These are phyloP conservation scores for Moniliophthora roreri DNA, from an alignment of 1,284 basidiomycete genomes.

Conservation along the genomic window DNA sequence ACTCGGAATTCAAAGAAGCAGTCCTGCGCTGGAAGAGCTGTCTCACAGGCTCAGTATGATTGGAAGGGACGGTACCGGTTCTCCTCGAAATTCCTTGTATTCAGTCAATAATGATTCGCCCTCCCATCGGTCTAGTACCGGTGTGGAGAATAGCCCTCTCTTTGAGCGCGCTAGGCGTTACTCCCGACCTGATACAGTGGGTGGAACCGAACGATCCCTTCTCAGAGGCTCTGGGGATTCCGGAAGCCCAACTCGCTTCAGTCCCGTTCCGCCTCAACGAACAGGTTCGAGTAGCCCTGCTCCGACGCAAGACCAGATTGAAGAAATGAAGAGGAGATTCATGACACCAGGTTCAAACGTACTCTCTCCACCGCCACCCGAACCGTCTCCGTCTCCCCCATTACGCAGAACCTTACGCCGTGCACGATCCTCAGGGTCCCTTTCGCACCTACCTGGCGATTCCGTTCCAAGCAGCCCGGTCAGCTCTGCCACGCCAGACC, in stretches of 20 bases:
- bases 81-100: conserved; percentile 22
- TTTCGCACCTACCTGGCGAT: conserved; percentile 19
- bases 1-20: conserved; percentile 54
- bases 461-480: conserved; percentile 9
- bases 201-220: conserved; percentile 3
- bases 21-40: conserved; percentile 56
- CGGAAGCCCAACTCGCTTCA: background rate
- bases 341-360: conserved; percentile 32
- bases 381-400: conserved; percentile 20
- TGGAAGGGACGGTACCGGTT: conserved; percentile 33
- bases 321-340: conserved; percentile 65
- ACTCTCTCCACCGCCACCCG: conserved; percentile 24
- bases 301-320: conserved; percentile 51
- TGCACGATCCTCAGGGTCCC: conserved; percentile 25
- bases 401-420: conserved; percentile 21
- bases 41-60: conserved; percentile 50
- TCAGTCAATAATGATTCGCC: conserved; percentile 12
- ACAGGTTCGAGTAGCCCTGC: conserved; percentile 27
- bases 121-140: conserved; percentile 12
- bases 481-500: conserved; percentile 50
- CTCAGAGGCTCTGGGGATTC: background rate
- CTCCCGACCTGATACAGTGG: conserved; percentile 16
- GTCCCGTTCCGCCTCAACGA: background rate
- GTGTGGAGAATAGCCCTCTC: conserved; percentile 27
- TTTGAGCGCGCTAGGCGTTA: conserved; percentile 26